Evolutionary conservation across 2,329 filamentous ascomycete species (phyloP).

Genomic region (Arthrinium puccinioides): DNA sequence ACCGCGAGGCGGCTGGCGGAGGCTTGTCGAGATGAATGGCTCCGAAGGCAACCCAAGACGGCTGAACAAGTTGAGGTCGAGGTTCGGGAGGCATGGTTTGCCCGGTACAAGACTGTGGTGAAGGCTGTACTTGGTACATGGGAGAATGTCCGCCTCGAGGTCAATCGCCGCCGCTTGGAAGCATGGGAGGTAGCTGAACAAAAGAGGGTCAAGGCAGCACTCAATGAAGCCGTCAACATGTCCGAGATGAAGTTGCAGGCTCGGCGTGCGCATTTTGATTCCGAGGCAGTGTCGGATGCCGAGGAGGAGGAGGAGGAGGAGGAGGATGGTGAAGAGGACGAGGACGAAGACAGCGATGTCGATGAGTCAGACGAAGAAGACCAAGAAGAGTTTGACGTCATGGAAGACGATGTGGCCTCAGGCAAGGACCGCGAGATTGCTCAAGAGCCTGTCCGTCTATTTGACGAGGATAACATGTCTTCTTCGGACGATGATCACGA

Average conservation of each 20-base stretch:
- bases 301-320: conserved; percentile 26
- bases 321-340: conserved; percentile 36
- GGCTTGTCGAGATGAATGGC: conserved; percentile 70
- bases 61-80: conserved; percentile 78
- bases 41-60: conserved; percentile 64
- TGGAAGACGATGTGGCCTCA: conserved; percentile 32
- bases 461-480: conserved; percentile 54
- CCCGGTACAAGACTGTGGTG: conserved; percentile 65
- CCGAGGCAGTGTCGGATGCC: conserved; percentile 38
- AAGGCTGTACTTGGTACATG: conserved; percentile 49
- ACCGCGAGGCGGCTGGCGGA: conserved; percentile 73
- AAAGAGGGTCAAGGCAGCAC: conserved; percentile 56
- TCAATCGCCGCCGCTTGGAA: conserved; percentile 51
- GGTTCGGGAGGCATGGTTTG: conserved; percentile 57
- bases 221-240: conserved; percentile 66
- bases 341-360: conserved; percentile 41
- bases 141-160: conserved; percentile 56
- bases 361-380: conserved; percentile 32
- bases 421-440: conserved; percentile 23
- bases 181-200: conserved; percentile 62
- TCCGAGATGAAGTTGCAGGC: conserved; percentile 63
- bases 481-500: conserved; percentile 57
- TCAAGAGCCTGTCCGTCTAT: too few species aligned
- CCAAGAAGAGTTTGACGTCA: too few species aligned
- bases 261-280: conserved; percentile 46